Conservation (phyloP, 169 alveolate species). For the Cryptosporidium viatorum region DNA sequence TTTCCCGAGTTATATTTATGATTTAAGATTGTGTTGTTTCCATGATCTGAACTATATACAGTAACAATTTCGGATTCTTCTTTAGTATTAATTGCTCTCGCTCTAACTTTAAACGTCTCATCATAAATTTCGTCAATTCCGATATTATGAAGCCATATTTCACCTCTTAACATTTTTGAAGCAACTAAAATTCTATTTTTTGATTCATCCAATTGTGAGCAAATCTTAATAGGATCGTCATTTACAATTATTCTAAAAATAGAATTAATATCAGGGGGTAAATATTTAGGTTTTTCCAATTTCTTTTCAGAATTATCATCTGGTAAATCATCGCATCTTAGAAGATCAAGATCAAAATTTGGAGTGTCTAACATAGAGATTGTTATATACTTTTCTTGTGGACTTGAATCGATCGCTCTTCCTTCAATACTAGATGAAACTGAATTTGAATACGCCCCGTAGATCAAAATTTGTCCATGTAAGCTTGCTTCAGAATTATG, state of each 20-base stretch:
- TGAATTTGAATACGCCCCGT: constrained; percentile 24
- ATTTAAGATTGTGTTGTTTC: not conserved
- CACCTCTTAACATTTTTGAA: constrained; percentile 41
- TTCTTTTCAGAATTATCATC: not conserved
- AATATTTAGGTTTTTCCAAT: constrained; percentile 13
- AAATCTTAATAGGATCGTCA: constrained; percentile 29
- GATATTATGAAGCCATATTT: constrained; percentile 17
- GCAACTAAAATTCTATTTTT: constrained; percentile 23
- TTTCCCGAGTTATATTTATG: not conserved
- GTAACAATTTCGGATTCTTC: not conserved
- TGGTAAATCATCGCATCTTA: constrained; percentile 1
- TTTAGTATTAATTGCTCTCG: not conserved
- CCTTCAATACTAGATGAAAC: constrained; percentile 3
- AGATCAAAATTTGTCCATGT: constrained; percentile 2
- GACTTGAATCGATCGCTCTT: not conserved
- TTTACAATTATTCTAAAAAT: constrained; percentile 12
- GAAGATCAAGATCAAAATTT: constrained; percentile 48
- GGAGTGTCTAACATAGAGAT: constrained; percentile 44
- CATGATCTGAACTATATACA: not conserved
- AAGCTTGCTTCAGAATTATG: not conserved
- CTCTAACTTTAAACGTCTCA: constrained; percentile 17
- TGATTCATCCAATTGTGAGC: constrained; percentile 21
- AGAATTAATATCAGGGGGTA: constrained; percentile 36
- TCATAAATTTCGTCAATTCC: constrained; percentile 29
- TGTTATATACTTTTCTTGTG: constrained; percentile 5